Percentiles rank a stretch among this genome's conserved stretches.
phyloP scores from a whole-genome alignment of 139 green algal species.

The Chlorella sorokiniana region DNA sequence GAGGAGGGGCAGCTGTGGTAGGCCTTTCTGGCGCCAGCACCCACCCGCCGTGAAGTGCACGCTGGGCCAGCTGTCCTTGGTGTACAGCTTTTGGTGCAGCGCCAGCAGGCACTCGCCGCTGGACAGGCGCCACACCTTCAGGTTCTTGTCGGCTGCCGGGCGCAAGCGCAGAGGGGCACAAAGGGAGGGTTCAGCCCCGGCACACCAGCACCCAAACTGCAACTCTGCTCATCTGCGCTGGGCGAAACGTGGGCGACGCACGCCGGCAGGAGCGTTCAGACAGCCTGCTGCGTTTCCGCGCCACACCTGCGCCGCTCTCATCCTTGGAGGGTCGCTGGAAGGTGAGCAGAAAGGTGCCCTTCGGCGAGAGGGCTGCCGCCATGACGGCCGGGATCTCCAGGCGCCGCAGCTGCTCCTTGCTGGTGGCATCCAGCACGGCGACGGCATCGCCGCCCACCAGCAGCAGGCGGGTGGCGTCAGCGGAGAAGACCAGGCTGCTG shows the following conservation, averaged over 20 bases:
- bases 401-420: constrained; percentile 7
- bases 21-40: background rate
- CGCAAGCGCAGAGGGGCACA: background rate
- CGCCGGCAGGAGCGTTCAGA: no score
- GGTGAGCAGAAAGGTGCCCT: constrained; percentile 60
- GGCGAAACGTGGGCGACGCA: background rate
- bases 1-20: background rate
- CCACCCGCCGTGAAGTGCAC: constrained; percentile 67
- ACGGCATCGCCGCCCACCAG: constrained; percentile 33
- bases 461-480: constrained; percentile 43
- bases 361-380: constrained; percentile 53
- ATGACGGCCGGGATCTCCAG: constrained; percentile 42
- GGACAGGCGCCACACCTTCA: constrained; percentile 66
- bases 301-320: constrained; percentile 42
- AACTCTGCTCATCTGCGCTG: background rate
- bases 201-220: background rate
- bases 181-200: background rate
- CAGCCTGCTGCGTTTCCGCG: background rate
- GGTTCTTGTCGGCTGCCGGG: background rate
- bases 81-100: constrained; percentile 66
- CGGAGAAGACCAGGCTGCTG: constrained; percentile 33
- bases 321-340: constrained; percentile 64
- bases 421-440: constrained; percentile 27
- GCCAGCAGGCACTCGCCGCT: constrained; percentile 47
- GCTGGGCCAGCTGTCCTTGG: constrained; percentile 78